Evolutionary conservation across 768 basidiomycete species (phyloP).

Genomic region (Boletus bicolor): DNA sequence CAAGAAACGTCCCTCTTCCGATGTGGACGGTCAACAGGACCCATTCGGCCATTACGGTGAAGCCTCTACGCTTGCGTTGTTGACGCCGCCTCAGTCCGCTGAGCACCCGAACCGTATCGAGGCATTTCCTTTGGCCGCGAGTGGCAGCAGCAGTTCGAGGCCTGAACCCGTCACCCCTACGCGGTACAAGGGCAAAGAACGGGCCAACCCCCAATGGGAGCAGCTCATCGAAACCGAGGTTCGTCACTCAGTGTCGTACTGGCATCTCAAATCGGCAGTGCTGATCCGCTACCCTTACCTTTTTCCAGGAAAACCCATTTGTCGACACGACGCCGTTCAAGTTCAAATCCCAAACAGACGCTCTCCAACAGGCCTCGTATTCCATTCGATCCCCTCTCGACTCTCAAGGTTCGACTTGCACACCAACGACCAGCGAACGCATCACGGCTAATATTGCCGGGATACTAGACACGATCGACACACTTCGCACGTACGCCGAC

Average conservation of each 20-base stretch:
- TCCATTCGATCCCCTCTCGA: neutral
- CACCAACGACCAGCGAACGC: conserved; percentile 22
- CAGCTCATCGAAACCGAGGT: conserved; percentile 7
- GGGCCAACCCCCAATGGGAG: conserved; percentile 1
- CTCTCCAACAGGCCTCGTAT: neutral
- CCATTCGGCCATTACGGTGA: neutral
- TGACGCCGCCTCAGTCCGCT: conserved; percentile 25
- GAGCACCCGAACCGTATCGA: neutral
- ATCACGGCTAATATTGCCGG: conserved; percentile 14
- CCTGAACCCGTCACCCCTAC: conserved; percentile 22
- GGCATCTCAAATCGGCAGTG: neutral
- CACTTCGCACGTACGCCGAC: conserved; percentile 3
- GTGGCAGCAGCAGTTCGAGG: neutral
- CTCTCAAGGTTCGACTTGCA: neutral
- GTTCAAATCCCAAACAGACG: neutral
- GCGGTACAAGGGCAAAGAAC: conserved; percentile 26
- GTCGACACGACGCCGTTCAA: neutral
- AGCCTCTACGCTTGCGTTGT: conserved; percentile 1
- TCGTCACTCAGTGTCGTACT: neutral
- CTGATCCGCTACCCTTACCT: neutral
- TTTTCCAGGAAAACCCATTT: conserved; percentile 18
- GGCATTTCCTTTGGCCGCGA: neutral
- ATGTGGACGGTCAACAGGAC: no score
- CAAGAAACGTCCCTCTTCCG: no score
- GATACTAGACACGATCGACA: neutral